Evolutionary conservation across 129 eudicot species (phyloP), one percentile per base, ranked within the genome.

Genomic region (Tanacetum coccineum): DNA sequence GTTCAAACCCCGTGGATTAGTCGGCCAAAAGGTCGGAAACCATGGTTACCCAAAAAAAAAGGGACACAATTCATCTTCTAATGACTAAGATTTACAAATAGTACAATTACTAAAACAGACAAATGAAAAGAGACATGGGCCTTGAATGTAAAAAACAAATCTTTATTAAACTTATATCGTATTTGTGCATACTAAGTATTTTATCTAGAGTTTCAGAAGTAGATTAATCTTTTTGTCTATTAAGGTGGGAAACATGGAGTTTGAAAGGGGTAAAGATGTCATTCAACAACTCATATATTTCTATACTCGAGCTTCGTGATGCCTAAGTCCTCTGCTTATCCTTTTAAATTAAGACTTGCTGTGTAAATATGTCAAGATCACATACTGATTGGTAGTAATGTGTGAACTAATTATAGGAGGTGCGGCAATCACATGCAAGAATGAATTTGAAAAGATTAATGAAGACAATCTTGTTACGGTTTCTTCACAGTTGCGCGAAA

Each of bases 341-440:
- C 32, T 11, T 11, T 4, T 32, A n/a, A 20, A 26, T 58, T 7
- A 30, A 30, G 39, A 4, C 39, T 30, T 30, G 39, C 0, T 1
- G 7, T 5, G 39, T 0, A 30, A n/a, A 36, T 36, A 36, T 45
- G 46, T 30, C 25, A 57, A 40, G 4, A 8, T 32, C 32, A 2
- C 4, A 4, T 20, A 18, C 40, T 46, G 70, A 74, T 20, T 39
- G 13, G 21, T 17, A 7, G 13, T 63, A 70, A 18, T 22, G 13
- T 46, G 13, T 26, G 60, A 59, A 44, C 44, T 48, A 19, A 49
- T 12, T 57, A 42, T 26, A 94, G 99, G 99, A 67, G 99, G 99
- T 59, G 87, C 96, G 12, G 99, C 99, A 67, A 81, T 94, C 74
- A 89, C 99, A 10, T 84, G 90, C 67, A 94, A 94, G 49, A 89